phyloP scores from a whole-genome alignment of 2,329 filamentous ascomycete species.

The Hymenoscyphus linearis region DNA sequence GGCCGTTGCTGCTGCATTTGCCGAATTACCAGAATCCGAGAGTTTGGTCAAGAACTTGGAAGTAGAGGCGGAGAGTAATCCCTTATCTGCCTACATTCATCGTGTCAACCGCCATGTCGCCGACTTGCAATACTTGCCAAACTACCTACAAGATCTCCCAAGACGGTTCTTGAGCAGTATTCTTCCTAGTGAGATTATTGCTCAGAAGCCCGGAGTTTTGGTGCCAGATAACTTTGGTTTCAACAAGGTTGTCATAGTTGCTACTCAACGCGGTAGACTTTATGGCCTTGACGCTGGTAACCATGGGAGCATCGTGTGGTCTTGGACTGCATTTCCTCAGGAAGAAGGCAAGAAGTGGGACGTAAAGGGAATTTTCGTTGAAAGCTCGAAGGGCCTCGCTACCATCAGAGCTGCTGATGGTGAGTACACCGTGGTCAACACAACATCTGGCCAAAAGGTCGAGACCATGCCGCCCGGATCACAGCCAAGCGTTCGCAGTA shows the following conservation, averaged over 20 bases:
- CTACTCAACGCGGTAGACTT: slow-evolving; percentile 72
- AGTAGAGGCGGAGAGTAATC: slow-evolving; percentile 78
- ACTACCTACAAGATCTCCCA: slow-evolving; percentile 66
- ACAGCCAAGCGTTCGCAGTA: slow-evolving; percentile 39
- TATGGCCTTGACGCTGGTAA: slow-evolving; percentile 75
- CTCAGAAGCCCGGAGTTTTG: slow-evolving; percentile 42
- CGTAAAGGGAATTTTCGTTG: slow-evolving; percentile 61
- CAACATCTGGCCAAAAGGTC: slow-evolving; percentile 45
- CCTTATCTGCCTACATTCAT: slow-evolving; percentile 78
- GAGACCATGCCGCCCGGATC: slow-evolving; percentile 39
- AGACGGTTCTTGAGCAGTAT: slow-evolving; percentile 59
- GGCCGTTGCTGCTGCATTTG: slow-evolving; percentile 74
- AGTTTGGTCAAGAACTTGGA: slow-evolving; percentile 75
- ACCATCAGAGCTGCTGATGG: slow-evolving; percentile 42
- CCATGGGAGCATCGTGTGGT: slow-evolving; percentile 73
- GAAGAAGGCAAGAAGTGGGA: slow-evolving; percentile 53
- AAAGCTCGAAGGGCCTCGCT: slow-evolving; percentile 47
- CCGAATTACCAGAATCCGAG: slow-evolving; percentile 68
- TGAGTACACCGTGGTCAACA: slow-evolving; percentile 53
- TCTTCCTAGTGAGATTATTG: slow-evolving; percentile 46
- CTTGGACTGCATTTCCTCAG: slow-evolving; percentile 56
- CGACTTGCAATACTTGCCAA: slow-evolving; percentile 72
- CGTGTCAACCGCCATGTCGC: slow-evolving; percentile 75
- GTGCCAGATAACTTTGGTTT: slow-evolving; percentile 77
- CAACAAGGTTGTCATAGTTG: slow-evolving; percentile 76